Evolutionary conservation across 2,329 filamentous ascomycete species (phyloP).

Genomic region (Drechslerella stenobrocha): DNA sequence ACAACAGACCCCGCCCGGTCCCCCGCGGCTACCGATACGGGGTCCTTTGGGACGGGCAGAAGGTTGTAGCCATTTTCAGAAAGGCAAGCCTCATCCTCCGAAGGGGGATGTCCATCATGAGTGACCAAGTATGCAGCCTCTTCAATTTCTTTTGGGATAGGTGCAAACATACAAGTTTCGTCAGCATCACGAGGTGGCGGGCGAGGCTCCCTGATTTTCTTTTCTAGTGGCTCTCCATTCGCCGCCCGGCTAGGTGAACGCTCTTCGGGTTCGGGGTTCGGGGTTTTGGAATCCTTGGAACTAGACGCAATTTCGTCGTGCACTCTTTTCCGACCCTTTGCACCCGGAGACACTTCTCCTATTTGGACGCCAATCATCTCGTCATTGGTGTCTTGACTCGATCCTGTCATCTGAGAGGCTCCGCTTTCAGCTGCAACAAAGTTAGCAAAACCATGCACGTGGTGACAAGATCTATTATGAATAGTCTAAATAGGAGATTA

Average conservation of each 20-base stretch:
- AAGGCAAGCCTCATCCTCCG: background rate
- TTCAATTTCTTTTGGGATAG: slow-evolving; percentile 12
- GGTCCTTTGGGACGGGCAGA: background rate
- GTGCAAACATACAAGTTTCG: slow-evolving; percentile 37
- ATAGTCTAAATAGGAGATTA: too few relatives aligned
- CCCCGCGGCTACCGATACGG: background rate
- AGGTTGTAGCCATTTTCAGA: background rate
- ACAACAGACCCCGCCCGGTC: background rate
- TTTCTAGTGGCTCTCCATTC: slow-evolving; percentile 40
- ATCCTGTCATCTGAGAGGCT: slow-evolving; percentile 1
- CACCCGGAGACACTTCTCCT: slow-evolving; percentile 37
- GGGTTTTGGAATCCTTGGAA: slow-evolving; percentile 22
- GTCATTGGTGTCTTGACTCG: slow-evolving; percentile 14
- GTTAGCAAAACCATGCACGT: too few relatives aligned
- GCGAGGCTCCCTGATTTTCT: slow-evolving; percentile 34
- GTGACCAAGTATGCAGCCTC: background rate
- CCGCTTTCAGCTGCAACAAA: background rate
- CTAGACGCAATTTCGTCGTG: slow-evolving; percentile 39
- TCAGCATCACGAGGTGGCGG: slow-evolving; percentile 33
- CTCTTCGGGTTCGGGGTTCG: slow-evolving; percentile 21
- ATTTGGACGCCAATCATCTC: slow-evolving; percentile 39
- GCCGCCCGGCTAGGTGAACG: slow-evolving; percentile 35
- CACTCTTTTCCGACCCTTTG: slow-evolving; percentile 33
- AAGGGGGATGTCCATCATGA: background rate
- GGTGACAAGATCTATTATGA: too few relatives aligned